A percentile compares a stretch with the other conserved stretches of the same genome.
phyloP scores from a whole-genome alignment of 176 grass and related monocot genomes.

The Microstegium vimineum region DNA sequence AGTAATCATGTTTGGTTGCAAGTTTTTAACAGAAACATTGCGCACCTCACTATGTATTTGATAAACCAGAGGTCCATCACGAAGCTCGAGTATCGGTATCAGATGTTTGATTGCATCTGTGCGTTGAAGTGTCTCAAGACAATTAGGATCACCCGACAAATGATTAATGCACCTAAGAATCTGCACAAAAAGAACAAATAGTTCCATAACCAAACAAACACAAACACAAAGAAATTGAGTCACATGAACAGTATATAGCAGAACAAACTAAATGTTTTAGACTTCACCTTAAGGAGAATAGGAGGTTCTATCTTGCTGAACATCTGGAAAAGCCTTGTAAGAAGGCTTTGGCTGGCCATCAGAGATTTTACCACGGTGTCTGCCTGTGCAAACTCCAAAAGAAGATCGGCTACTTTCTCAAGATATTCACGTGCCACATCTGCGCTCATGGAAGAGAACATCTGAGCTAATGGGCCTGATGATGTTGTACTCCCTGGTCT shows the following conservation, averaged over 20 bases:
- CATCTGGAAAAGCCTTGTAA: constrained; percentile 93
- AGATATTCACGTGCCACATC: constrained; percentile 92
- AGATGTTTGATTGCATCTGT: constrained; percentile 98
- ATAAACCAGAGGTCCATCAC: constrained; percentile 75
- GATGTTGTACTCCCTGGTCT: constrained; percentile 96
- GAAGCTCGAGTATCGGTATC: constrained; percentile 97
- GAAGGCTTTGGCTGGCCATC: constrained; percentile 81
- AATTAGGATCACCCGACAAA: constrained; percentile 95
- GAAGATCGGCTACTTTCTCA: constrained; percentile 95
- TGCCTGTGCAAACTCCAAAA: constrained; percentile 96
- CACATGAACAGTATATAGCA: constrained; percentile 22
- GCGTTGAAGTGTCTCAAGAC: constrained; percentile 92
- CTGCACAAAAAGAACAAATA: constrained; percentile 39
- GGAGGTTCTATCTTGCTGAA: constrained; percentile 96
- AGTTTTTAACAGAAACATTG: not conserved
- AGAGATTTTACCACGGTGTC: constrained; percentile 82
- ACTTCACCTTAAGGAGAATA: constrained; percentile 85
- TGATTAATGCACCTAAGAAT: constrained; percentile 97
- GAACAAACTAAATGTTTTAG: constrained; percentile 18
- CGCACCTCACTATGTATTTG: constrained; percentile 92
- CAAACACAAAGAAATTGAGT: constrained; percentile 26
- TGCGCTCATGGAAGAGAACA: constrained; percentile 88
- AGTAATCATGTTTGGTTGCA: constrained; percentile 8
- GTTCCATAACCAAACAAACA: constrained; percentile 12
- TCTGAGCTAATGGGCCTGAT: constrained; percentile 85